These are phyloP conservation scores for Schizophyllum commune DNA, from an alignment of 1,284 basidiomycete genomes.

Conservation along the genomic window DNA sequence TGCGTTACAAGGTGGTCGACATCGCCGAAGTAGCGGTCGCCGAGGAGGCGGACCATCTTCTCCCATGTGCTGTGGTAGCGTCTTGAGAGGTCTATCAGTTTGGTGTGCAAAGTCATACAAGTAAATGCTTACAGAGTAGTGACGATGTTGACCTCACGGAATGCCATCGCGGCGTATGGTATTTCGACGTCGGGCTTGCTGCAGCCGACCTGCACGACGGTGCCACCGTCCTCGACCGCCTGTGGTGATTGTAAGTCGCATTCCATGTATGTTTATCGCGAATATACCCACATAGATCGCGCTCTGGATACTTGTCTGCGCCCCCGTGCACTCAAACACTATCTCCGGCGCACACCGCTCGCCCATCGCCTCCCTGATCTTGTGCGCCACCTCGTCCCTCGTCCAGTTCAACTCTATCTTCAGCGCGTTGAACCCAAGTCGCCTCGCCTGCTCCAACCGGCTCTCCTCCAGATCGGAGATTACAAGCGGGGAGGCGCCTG, in stretches of 20 bases:
- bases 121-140: neutral
- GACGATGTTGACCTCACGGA: conserved; percentile 16
- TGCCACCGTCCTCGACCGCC: conserved; percentile 61
- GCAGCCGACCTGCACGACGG: conserved; percentile 73
- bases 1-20: conserved; percentile 51
- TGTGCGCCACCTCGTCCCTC: conserved; percentile 58
- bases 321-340: conserved; percentile 82
- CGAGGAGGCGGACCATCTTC: conserved; percentile 42
- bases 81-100: neutral
- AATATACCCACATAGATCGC: conserved; percentile 48
- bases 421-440: conserved; percentile 51
- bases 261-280: no score
- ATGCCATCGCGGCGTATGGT: conserved; percentile 17
- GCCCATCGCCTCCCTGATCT: conserved; percentile 45
- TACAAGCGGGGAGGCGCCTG: conserved; percentile 73
- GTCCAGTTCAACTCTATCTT: conserved; percentile 60
- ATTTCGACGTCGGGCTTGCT: conserved; percentile 47
- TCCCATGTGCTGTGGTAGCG: conserved; percentile 31
- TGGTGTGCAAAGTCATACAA: neutral
- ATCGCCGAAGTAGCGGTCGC: conserved; percentile 35
- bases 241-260: neutral
- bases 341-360: conserved; percentile 58
- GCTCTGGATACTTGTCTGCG: conserved; percentile 83
- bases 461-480: conserved; percentile 81
- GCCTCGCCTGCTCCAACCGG: conserved; percentile 76